Evolutionary conservation across 2,329 filamentous ascomycete species (phyloP).

Genomic region (Sporothrix phasma): DNA sequence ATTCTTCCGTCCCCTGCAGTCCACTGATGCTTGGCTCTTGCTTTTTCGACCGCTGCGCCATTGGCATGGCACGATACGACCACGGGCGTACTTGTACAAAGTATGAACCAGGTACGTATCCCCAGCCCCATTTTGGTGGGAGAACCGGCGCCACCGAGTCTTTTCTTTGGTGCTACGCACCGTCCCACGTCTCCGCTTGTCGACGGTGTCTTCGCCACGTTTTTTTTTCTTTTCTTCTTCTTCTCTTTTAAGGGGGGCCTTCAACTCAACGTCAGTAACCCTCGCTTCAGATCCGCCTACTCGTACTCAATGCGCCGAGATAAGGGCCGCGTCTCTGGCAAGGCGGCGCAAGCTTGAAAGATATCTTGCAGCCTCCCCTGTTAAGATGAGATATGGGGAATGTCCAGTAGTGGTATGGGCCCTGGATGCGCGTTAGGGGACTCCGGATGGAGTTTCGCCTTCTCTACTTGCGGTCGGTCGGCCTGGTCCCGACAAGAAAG

Average conservation of each 20-base stretch:
- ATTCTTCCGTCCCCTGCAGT: background rate
- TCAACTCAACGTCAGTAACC: too few relatives aligned
- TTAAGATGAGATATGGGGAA: slow-evolving; percentile 1
- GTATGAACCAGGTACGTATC: background rate
- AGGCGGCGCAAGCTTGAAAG: background rate
- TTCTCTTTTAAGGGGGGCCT: too few relatives aligned
- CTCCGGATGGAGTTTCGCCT: background rate
- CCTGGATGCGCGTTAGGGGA: background rate
- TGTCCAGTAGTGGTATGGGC: background rate
- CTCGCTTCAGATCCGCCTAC: background rate
- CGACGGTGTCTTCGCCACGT: background rate
- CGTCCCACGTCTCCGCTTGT: background rate
- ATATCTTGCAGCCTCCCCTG: background rate
- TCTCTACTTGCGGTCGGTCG: background rate
- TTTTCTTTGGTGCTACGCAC: background rate
- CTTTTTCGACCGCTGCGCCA: background rate
- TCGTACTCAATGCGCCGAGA: background rate
- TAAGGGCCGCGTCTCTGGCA: background rate
- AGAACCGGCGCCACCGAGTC: background rate
- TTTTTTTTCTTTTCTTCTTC: too few relatives aligned
- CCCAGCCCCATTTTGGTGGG: background rate
- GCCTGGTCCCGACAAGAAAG: too few relatives aligned
- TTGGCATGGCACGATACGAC: background rate
- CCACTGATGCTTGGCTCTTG: background rate
- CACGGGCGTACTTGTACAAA: background rate